These are phyloP conservation scores for Helicostylum pulchrum DNA, from an alignment of 192 early-diverging fungal genomes.

Conservation along the genomic window DNA sequence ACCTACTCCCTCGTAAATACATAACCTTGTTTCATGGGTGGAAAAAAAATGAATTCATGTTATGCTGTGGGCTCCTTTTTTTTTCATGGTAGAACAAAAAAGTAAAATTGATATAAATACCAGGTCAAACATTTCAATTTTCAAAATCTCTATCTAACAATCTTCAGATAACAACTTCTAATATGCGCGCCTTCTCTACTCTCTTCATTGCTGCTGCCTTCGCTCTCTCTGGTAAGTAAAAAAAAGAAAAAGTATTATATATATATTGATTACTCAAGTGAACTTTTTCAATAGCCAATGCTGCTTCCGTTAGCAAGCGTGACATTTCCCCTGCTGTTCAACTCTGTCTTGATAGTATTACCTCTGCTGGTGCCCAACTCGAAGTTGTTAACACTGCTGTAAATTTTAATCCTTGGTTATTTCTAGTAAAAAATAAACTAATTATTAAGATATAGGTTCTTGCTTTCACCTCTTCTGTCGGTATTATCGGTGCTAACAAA, in stretches of 20 bases:
- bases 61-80: too few species aligned
- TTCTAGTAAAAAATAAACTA: background rate
- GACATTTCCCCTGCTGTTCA: background rate
- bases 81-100: too few species aligned
- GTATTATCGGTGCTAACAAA: background rate
- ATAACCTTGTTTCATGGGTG: too few species aligned
- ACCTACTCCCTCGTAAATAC: too few species aligned
- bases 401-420: background rate
- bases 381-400: background rate
- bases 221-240: constrained; percentile 4
- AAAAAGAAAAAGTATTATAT: background rate
- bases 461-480: background rate
- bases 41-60: too few species aligned
- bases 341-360: background rate
- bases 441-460: constrained; percentile 9
- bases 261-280: background rate
- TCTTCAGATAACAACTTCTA: background rate
- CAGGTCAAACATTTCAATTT: too few species aligned
- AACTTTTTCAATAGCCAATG: constrained; percentile 1
- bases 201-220: background rate
- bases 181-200: constrained; percentile 7
- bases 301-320: constrained; percentile 11
- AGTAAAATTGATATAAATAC: too few species aligned
- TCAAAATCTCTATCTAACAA: too few species aligned
- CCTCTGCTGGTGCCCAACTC: background rate